phyloP scores from a whole-genome alignment of 306 rosid genomes.

The Acacia crassicarpa region DNA sequence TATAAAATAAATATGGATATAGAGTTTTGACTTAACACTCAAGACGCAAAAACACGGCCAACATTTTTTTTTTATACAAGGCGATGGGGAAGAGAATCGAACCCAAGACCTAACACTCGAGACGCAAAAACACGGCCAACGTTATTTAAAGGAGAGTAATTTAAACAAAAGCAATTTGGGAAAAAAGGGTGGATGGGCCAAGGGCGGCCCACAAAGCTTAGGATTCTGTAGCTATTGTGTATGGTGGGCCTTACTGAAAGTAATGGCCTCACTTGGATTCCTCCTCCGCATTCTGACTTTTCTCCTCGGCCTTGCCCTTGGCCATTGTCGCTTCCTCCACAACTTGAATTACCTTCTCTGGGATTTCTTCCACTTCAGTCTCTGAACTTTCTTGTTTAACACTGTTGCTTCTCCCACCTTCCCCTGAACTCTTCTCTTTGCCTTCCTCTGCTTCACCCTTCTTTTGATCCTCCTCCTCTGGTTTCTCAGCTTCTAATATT shows the following conservation, averaged over 20 bases:
- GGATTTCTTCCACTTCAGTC: neutral
- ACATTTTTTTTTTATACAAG: too few relatives aligned
- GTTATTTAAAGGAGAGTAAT: neutral
- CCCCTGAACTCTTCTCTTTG: neutral
- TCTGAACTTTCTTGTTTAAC: neutral
- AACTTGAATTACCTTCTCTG: conserved; percentile 34
- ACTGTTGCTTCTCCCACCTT: neutral
- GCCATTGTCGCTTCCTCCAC: conserved; percentile 20
- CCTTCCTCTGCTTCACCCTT: neutral
- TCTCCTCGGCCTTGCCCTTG: neutral
- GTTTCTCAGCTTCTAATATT: neutral
- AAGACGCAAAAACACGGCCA: neutral
- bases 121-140: neutral
- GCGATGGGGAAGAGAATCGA: too few relatives aligned
- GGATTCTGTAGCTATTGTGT: neutral
- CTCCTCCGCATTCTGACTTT: conserved; percentile 5
- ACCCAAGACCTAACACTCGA: too few relatives aligned
- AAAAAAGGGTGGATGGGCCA: neutral
- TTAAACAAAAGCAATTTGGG: conserved; percentile 1
- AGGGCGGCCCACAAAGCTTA: neutral
- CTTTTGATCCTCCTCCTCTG: neutral
- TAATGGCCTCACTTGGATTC: neutral
- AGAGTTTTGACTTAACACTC: conserved; percentile 17
- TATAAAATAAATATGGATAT: neutral
- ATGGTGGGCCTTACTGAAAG: neutral